phyloP scores from a whole-genome alignment of 176 grass and related monocot genomes.

The Zoysia japonica region DNA sequence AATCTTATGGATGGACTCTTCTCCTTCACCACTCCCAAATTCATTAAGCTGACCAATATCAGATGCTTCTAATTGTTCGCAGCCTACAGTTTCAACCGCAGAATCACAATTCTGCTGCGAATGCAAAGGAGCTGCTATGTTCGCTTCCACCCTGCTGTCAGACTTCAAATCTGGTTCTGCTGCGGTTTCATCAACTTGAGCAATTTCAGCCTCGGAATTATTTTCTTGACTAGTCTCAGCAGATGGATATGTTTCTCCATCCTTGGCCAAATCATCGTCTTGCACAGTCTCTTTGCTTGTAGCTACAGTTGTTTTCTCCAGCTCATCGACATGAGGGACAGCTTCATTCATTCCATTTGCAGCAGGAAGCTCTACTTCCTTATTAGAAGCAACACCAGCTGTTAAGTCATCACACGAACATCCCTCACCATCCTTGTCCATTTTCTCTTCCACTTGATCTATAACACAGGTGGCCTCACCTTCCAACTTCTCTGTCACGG shows the following conservation, averaged over 20 bases:
- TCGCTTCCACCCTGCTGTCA: constrained; percentile 17
- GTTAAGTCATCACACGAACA: constrained; percentile 7
- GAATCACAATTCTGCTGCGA: constrained; percentile 2
- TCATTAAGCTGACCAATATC: constrained; percentile 30
- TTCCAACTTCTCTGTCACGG: constrained; percentile 2
- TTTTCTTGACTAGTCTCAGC: constrained; percentile 1
- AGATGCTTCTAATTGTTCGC: constrained; percentile 7
- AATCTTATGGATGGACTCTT: constrained; percentile 18
- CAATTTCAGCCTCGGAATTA: constrained; percentile 16
- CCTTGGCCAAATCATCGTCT: constrained; percentile 20
- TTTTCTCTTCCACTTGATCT: constrained; percentile 16
- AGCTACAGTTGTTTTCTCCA: not conserved
- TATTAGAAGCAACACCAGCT: constrained; percentile 16
- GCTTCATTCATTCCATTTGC: constrained; percentile 15
- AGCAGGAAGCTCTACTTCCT: constrained; percentile 30
- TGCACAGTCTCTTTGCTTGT: constrained; percentile 17
- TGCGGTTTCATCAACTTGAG: constrained; percentile 11
- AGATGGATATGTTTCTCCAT: constrained; percentile 31
- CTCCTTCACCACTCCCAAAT: constrained; percentile 18
- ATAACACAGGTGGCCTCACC: not conserved
- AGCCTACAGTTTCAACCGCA: constrained; percentile 30
- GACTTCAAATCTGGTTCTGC: constrained; percentile 29
- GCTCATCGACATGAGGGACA: not conserved
- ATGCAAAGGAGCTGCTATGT: constrained; percentile 6
- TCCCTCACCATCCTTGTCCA: not conserved